Evolutionary conservation across 2,329 filamentous ascomycete genomes (phyloP), one percentile per base, ranked within the genome.

Genomic region (Fusarium floridanum): DNA sequence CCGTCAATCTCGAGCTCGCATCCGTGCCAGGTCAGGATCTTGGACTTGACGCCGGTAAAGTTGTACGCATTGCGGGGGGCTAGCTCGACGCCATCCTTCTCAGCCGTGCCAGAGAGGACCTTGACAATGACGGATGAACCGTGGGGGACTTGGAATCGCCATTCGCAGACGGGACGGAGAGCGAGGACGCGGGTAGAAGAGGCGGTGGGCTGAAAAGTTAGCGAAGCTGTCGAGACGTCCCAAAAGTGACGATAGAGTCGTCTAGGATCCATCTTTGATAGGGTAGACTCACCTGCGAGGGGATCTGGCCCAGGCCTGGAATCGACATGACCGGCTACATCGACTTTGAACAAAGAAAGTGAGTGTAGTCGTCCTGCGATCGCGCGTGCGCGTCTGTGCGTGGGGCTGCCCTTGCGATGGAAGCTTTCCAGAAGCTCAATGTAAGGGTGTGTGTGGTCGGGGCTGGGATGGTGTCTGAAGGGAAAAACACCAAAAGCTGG

Each of bases 41-140:
- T 95, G 67, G 94, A 93, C 85, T 97, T 97, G 76, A 90, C 90
- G 66, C 94, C 94, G 55, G 90, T 89, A 83, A 99, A 96, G 36
- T 88, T 92, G 85, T 98, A 98, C 11, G 90, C 88, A 61, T 93
- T 93, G 66, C 93, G 93, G 11, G 90, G 88, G 12, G 95, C 95
- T 50, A 99, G 92, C 85, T 99, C 97, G 65, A 96, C 95, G 81
- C 97, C 97, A 81, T 98, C 98, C 80, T 97, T 91, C 83, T 99
- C 97, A 59, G 96, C 97, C 2, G 92, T 95, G 71, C 97, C 97
- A 37, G 89, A 91, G 66, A 94, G 84, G 29, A 98, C 87, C 85
- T 95, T 87, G 57, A 89, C 80, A 43, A 83, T 82, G 61, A 88
- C 69, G 34, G 82, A 77, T 67, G 83, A 82, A 72, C 81, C 83